A percentile compares a stretch with the other conserved stretches of the same genome.
These are phyloP conservation scores for Taiozyma sp. DNA, from an alignment of 1,139 yeast species.

Conservation along the genomic window DNA sequence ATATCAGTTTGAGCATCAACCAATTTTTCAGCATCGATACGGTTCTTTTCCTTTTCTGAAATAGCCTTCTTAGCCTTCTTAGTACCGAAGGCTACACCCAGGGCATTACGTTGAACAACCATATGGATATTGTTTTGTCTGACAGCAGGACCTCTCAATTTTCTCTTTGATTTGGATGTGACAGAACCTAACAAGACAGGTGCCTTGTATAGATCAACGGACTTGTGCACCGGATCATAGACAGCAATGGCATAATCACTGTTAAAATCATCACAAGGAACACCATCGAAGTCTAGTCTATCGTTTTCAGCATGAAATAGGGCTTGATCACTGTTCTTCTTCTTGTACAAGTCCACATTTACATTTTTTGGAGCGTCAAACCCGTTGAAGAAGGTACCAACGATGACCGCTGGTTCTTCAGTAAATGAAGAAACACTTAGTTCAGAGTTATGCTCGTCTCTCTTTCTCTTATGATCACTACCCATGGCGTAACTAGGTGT, in stretches of 20 bases:
- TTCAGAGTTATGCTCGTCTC: conserved; percentile 17
- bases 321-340: conserved; percentile 39
- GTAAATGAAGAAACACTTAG: conserved; percentile 15
- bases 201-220: conserved; percentile 57
- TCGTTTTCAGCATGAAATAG: conserved; percentile 76
- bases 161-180: conserved; percentile 46
- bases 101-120: conserved; percentile 62
- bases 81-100: conserved; percentile 97
- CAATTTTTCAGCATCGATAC: conserved; percentile 78
- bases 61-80: conserved; percentile 93
- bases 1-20: conserved; percentile 74
- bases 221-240: conserved; percentile 54
- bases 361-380: conserved; percentile 54
- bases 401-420: conserved; percentile 30
- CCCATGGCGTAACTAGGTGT: background rate
- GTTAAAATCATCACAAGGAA: conserved; percentile 35
- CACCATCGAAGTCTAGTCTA: conserved; percentile 68
- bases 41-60: conserved; percentile 70
- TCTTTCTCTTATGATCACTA: conserved; percentile 13
- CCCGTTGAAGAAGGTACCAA: conserved; percentile 66
- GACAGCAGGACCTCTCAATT: conserved; percentile 54
- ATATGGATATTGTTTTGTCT: conserved; percentile 44
- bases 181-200: conserved; percentile 53
- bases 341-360: conserved; percentile 56
- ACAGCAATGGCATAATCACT: conserved; percentile 55